Conservation (phyloP, 2,329 filamentous ascomycete species). For the Fusarium verrucosum region DNA sequence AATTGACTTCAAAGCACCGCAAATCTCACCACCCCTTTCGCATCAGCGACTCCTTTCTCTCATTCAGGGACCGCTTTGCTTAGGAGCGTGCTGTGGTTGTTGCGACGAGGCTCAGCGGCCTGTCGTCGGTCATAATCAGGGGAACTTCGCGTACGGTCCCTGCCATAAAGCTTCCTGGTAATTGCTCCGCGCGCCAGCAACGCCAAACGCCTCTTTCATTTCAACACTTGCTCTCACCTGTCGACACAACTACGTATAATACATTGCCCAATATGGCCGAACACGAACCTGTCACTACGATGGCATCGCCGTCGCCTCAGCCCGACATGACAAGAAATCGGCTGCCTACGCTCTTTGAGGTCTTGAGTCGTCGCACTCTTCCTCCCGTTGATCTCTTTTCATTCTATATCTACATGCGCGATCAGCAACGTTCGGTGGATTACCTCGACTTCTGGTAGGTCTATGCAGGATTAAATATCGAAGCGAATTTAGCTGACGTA, state of each 20-base stretch:
- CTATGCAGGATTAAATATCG: not conserved
- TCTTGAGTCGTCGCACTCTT: conserved; percentile 90
- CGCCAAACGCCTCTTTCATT: conserved; percentile 29
- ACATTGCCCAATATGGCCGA: conserved; percentile 41
- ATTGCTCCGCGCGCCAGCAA: conserved; percentile 28
- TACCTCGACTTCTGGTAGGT: conserved; percentile 97
- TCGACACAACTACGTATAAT: not conserved
- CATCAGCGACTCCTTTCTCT: conserved; percentile 21
- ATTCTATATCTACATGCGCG: conserved; percentile 99
- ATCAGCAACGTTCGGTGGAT: conserved; percentile 96
- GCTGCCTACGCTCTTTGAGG: conserved; percentile 94
- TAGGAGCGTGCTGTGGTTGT: conserved; percentile 26
- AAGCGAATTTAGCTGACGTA: conserved; percentile 22
- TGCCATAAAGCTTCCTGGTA: conserved; percentile 30
- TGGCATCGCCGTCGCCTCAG: conserved; percentile 60
- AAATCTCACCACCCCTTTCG: conserved; percentile 30
- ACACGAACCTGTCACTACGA: conserved; percentile 42
- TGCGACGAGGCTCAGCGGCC: conserved; percentile 20
- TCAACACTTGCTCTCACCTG: conserved; percentile 25
- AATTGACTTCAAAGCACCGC: conserved; percentile 25
- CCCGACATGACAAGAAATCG: conserved; percentile 77
- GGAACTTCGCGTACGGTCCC: conserved; percentile 32
- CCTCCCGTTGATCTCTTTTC: conserved; percentile 97
- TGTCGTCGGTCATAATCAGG: conserved; percentile 31
- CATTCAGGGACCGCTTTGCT: conserved; percentile 12